Base-by-base conservation (phyloP, 2,329 filamentous ascomycete genomes). In the Hymenoscyphus fraxineus region DNA sequence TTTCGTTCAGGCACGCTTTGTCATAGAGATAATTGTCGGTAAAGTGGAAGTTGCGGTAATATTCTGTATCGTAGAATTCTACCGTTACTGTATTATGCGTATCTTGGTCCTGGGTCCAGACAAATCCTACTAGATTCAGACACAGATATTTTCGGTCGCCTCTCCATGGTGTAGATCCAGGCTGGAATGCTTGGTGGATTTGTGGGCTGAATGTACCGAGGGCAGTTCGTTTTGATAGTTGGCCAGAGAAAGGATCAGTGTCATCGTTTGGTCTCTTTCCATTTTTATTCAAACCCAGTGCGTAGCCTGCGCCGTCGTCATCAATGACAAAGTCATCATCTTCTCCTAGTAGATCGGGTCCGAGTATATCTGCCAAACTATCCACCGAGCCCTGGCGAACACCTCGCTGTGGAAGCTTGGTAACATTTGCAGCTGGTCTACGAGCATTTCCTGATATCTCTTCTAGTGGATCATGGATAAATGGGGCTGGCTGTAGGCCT, bases 41-140 rank as follows among this genome's bases (percentile, higher is more conserved):
- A 76, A 99, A 98, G 79, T 98, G 95, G 73, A 97, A 97, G 76
- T 98, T 93, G 58, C 94, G 86, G 75, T 97, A 90, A 65, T 90
- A 88, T 70, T 96, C 93, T 65, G 93, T 90, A 76, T 99, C 96
- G 76, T 98, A 97, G 76, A 99, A 99, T 73, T 98, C 95, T 1
- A 98, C 93, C 0, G 93, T 97, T 12, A 99, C 89, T 1, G 95
- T 99, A 75, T 98, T 87, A 71, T 94, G 90, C 0, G 90, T 91
- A 73, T 97, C 93, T 77, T 99, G 95, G 71, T 97, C 91, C 19
- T 99, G 92, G 0, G 94, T 98, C 92, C 95, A 99, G 9, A 97
- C 91, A 73, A 96, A 95, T 0, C 96, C 95, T 61, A 93, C 91
- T 65, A 99, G 80, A 74, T 98, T 98, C 51, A 98, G 84, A 73